A percentile compares a stretch with the other conserved stretches of the same genome.
Evolutionary conservation across 192 early-diverging fungal species (phyloP).

Genomic region (Allomyces macrogynus): DNA sequence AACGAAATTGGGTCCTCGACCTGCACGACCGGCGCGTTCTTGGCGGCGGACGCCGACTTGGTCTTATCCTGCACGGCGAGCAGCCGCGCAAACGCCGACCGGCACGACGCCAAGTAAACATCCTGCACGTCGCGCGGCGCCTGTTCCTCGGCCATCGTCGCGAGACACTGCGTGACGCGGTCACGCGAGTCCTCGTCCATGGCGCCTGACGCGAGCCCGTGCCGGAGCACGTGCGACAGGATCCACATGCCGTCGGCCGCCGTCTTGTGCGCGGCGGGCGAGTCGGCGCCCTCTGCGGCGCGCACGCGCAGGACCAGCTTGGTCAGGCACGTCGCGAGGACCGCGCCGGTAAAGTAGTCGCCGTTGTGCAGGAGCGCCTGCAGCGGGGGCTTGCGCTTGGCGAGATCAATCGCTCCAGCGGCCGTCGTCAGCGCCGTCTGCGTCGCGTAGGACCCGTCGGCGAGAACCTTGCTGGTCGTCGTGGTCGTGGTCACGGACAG

Average conservation of each 20-base stretch:
- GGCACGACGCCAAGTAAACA: constrained; percentile 14
- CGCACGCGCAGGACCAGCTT: constrained; percentile 72
- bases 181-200: constrained; percentile 96
- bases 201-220: constrained; percentile 48
- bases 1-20: neutral
- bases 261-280: constrained; percentile 4
- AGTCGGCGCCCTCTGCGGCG: constrained; percentile 5
- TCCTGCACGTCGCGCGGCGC: neutral
- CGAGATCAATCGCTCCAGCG: constrained; percentile 16
- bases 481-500: neutral
- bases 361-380: constrained; percentile 67
- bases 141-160: neutral
- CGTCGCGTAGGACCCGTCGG: constrained; percentile 95
- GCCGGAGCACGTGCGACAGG: constrained; percentile 82
- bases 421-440: constrained; percentile 63
- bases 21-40: neutral
- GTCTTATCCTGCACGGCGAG: neutral
- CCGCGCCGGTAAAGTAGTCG: constrained; percentile 78
- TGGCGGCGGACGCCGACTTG: neutral
- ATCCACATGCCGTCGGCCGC: constrained; percentile 92
- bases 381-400: constrained; percentile 25
- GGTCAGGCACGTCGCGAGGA: constrained; percentile 71
- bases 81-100: constrained; percentile 1
- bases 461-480: constrained; percentile 29
- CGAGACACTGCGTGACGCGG: constrained; percentile 68